These are phyloP conservation scores for Lotus japonicus DNA, from an alignment of 306 rosid species.

Conservation along the genomic window DNA sequence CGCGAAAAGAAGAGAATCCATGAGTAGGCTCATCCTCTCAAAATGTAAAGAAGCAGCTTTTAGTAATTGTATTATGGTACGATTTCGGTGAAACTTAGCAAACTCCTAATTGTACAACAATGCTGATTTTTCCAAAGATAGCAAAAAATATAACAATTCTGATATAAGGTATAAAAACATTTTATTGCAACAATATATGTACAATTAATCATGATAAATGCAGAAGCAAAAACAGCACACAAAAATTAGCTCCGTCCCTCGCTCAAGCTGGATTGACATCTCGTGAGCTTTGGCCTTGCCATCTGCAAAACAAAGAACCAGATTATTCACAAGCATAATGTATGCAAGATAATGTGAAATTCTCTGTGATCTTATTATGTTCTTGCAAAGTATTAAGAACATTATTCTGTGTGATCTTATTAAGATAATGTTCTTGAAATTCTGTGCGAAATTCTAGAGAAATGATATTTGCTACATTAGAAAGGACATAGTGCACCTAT, in stretches of 20 bases:
- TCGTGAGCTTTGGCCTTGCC: constrained; percentile 83
- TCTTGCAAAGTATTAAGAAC: too few species aligned
- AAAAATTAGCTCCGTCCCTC: constrained; percentile 18
- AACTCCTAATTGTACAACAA: constrained; percentile 38
- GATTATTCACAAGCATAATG: background rate
- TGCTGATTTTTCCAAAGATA: constrained; percentile 22
- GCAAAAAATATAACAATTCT: background rate
- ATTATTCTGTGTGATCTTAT: too few species aligned
- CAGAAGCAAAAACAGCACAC: constrained; percentile 29
- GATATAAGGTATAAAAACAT: constrained; percentile 9
- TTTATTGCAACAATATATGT: constrained; percentile 47
- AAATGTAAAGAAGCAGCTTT: background rate
- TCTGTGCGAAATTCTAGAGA: background rate
- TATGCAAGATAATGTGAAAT: too few species aligned
- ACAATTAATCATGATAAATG: constrained; percentile 42
- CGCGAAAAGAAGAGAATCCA: too few species aligned
- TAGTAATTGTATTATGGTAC: constrained; percentile 14
- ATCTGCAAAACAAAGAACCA: constrained; percentile 50
- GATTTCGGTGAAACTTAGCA: constrained; percentile 25
- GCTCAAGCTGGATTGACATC: constrained; percentile 58
- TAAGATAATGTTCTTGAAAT: background rate
- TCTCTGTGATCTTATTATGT: too few species aligned
- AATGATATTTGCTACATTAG: background rate
- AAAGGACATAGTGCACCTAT: background rate
- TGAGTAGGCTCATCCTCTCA: background rate